Percentiles rank a stretch among this genome's conserved stretches.
phyloP scores from a whole-genome alignment of 2,329 filamentous ascomycete species.

The Tothia fuscella region DNA sequence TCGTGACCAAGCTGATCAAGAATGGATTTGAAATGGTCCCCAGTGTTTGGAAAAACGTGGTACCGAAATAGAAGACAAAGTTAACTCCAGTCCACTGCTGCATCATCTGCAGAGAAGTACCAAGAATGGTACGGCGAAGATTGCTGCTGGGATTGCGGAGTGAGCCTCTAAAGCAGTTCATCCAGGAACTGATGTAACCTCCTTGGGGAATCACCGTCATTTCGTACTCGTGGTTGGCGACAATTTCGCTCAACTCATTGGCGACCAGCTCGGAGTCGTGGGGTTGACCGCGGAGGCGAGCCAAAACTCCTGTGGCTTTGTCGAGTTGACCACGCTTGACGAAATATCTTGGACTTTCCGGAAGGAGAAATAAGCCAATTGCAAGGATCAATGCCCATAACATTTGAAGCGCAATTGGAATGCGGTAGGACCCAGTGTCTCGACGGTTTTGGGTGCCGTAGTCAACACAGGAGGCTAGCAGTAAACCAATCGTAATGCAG shows the following conservation, averaged over 20 bases:
- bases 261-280: slow-evolving; percentile 62
- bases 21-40: slow-evolving; percentile 68
- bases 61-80: slow-evolving; percentile 57
- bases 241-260: slow-evolving; percentile 69
- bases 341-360: slow-evolving; percentile 76
- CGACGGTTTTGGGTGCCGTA: slow-evolving; percentile 54
- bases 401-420: slow-evolving; percentile 71
- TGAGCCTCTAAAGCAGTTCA: slow-evolving; percentile 48
- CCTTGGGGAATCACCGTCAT: slow-evolving; percentile 51
- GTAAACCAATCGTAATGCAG: slow-evolving; percentile 67
- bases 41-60: slow-evolving; percentile 69
- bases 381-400: slow-evolving; percentile 67
- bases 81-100: slow-evolving; percentile 69
- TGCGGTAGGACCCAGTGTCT: slow-evolving; percentile 61
- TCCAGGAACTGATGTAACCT: slow-evolving; percentile 58
- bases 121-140: slow-evolving; percentile 35
- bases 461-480: slow-evolving; percentile 62
- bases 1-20: slow-evolving; percentile 75
- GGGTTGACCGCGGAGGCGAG: slow-evolving; percentile 62
- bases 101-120: slow-evolving; percentile 38
- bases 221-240: slow-evolving; percentile 85
- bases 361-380: slow-evolving; percentile 59
- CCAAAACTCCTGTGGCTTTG: slow-evolving; percentile 49
- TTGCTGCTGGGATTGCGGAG: slow-evolving; percentile 41
- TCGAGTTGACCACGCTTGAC: slow-evolving; percentile 66